phyloP scores from a whole-genome alignment of 306 rosid genomes.

The Medicago lupulina region DNA sequence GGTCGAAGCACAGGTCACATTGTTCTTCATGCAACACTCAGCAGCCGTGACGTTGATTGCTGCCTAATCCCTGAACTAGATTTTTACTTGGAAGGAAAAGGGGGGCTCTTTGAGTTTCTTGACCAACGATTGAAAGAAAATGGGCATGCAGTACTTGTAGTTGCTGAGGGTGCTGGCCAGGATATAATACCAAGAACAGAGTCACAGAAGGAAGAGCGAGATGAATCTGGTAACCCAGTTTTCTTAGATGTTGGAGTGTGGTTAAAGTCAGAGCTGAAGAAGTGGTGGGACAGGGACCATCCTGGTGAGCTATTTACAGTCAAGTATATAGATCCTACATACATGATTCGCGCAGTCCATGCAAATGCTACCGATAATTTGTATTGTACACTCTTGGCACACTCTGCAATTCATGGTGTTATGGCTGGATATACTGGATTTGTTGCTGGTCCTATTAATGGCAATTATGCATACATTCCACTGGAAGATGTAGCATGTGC shows the following conservation, averaged over 20 bases:
- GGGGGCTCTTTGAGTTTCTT: conserved; percentile 80
- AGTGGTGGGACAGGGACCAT: conserved; percentile 76
- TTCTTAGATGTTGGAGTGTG: conserved; percentile 79
- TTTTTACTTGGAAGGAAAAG: conserved; percentile 81
- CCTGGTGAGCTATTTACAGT: conserved; percentile 70
- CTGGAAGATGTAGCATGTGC: conserved; percentile 74
- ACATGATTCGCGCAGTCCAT: conserved; percentile 88
- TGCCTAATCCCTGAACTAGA: conserved; percentile 80
- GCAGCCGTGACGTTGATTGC: conserved; percentile 91
- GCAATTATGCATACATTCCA: conserved; percentile 78
- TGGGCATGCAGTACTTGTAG: conserved; percentile 81
- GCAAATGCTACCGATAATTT: conserved; percentile 80
- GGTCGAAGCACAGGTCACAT: conserved; percentile 91
- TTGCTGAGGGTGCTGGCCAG: conserved; percentile 96
- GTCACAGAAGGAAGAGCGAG: conserved; percentile 66
- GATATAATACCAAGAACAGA: conserved; percentile 65
- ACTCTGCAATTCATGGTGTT: conserved; percentile 83
- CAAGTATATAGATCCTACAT: conserved; percentile 85
- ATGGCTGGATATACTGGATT: conserved; percentile 93
- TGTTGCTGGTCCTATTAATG: conserved; percentile 78
- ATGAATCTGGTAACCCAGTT: conserved; percentile 83
- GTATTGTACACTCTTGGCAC: conserved; percentile 85
- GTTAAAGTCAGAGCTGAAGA: conserved; percentile 81
- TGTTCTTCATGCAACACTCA: conserved; percentile 72
- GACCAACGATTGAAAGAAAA: conserved; percentile 58